phyloP scores from a whole-genome alignment of 352 stramenopile genomes.

The Aphanomyces euteiches region DNA sequence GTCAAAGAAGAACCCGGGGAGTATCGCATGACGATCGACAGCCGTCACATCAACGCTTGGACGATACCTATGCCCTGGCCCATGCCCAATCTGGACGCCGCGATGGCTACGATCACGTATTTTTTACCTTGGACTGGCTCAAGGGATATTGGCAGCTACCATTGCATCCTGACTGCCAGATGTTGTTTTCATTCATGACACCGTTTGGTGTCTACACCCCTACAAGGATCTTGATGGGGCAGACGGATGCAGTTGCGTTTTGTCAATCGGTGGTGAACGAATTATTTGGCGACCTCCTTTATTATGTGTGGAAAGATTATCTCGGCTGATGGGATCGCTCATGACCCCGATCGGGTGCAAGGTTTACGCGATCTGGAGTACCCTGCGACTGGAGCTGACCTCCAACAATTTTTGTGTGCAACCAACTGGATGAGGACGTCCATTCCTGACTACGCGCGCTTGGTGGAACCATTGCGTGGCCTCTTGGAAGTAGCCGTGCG shows the following conservation, averaged over 20 bases:
- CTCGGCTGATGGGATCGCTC: no score
- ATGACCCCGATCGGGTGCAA: no score
- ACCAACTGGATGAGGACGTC: no score
- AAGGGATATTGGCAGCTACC: constrained; percentile 34
- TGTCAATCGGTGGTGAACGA: constrained; percentile 11
- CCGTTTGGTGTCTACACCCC: no score
- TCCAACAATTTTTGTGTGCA: no score
- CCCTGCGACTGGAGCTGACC: no score
- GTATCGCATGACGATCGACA: constrained; percentile 32
- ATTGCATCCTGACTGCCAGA: constrained; percentile 27
- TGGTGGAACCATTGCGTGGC: no score
- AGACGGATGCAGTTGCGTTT: constrained; percentile 24
- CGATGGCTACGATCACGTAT: constrained; percentile 21
- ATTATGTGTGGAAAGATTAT: no score
- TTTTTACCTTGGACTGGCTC: constrained; percentile 35
- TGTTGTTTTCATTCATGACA: constrained; percentile 32
- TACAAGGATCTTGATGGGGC: no score
- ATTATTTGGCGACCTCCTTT: constrained; percentile 23
- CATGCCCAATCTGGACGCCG: constrained; percentile 30
- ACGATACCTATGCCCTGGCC: constrained; percentile 33
- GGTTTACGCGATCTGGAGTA: no score
- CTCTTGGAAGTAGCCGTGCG: no score
- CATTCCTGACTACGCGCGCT: no score
- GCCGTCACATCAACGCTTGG: constrained; percentile 28
- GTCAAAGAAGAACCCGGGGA: constrained; percentile 30